Base-by-base conservation (phyloP, 2,329 filamentous ascomycete genomes). In the Fusarium redolens region DNA sequence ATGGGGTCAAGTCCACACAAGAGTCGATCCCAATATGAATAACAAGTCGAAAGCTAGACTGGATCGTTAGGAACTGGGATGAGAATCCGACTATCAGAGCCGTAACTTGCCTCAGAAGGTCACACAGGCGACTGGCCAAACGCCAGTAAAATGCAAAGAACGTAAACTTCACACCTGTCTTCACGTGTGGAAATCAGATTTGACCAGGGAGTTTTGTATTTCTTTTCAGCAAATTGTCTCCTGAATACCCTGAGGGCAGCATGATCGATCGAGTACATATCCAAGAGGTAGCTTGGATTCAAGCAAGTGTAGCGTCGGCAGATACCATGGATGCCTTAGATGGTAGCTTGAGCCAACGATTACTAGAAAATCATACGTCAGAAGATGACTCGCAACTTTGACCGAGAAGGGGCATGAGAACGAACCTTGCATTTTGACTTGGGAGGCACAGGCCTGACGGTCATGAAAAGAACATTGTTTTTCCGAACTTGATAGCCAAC, bases 381-480 rank as follows among this genome's bases (percentile, higher is more conserved):
- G 31, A n/a, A 43, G 9, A 15, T 7, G n/a, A 15, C 31, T 62
- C 41, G n/a, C 41, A 52, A 44, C 31, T 31, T 38, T 40, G 30
- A 10, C 31, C 37, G 9, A 55, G 31, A n/a, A 35, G 14, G 28
- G 40, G 25, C 28, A 44, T 17, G 15, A 5, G 5, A 40, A 55
- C 65, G 3, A 28, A 68, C 65, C 51, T 69, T 59, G 11, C 14
- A 28, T 33, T 59, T 69, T 17, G 52, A 28, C 25, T 71, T 67
- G 5, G 50, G 41, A 12, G 44, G 30, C 11, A 66, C 47, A 31
- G 66, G 61, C 28, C 50, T 44, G 22, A 71, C 55, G 41, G 45
- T 62, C 37, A 71, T 71, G 43, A 65, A 67, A 12, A 55, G 25
- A 14, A 30, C 4, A 9, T 38, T 41, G 10, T 35, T 40, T 6